These are phyloP conservation scores for Parathielavia hyrcaniae DNA, from an alignment of 495 filamentous ascomycete species.

Conservation along the genomic window DNA sequence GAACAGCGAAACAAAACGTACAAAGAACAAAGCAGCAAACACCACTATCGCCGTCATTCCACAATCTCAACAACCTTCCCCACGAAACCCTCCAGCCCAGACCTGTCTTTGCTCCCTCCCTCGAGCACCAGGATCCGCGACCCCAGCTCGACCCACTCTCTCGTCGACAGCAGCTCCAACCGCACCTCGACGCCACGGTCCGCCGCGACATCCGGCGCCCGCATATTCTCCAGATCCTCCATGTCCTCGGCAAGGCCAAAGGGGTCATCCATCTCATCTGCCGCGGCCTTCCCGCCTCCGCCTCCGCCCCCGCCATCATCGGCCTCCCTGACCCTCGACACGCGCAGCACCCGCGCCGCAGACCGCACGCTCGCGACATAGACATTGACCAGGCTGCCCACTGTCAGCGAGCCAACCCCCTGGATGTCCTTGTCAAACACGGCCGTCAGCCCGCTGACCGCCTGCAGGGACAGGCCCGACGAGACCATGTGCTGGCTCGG, in stretches of 20 bases:
- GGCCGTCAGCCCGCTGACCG: conserved; percentile 50
- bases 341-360: conserved; percentile 57
- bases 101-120: conserved; percentile 51
- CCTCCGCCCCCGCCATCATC: conserved; percentile 1
- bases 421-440: conserved; percentile 41
- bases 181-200: conserved; percentile 55
- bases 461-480: conserved; percentile 45
- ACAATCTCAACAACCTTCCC: conserved; percentile 54
- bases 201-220: conserved; percentile 31
- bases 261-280: conserved; percentile 49
- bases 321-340: conserved; percentile 26
- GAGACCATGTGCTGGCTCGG: conserved; percentile 47
- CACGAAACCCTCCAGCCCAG: conserved; percentile 61
- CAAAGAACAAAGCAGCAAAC: background rate
- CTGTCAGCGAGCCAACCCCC: conserved; percentile 34
- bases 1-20: background rate
- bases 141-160: conserved; percentile 82
- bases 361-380: conserved; percentile 86
- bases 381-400: conserved; percentile 60
- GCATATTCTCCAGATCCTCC: conserved; percentile 34
- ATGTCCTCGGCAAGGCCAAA: conserved; percentile 58
- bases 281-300: conserved; percentile 19
- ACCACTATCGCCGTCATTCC: conserved; percentile 32
- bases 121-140: conserved; percentile 66
- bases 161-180: conserved; percentile 65